Conservation (phyloP, 371 early-diverging fungal genomes). For the Actinomucor elegans region DNA sequence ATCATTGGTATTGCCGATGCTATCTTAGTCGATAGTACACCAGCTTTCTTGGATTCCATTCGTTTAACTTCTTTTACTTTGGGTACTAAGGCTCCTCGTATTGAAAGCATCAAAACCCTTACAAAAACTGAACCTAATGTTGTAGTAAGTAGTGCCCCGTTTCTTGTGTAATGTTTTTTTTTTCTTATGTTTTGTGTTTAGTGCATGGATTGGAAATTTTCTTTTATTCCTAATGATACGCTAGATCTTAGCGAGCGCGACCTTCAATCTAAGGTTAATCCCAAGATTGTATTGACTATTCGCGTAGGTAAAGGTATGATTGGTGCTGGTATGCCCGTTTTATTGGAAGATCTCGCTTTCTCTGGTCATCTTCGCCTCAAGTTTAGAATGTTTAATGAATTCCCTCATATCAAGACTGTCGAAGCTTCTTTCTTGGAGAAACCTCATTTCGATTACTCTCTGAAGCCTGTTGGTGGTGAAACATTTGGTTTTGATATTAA, state of each 20-base stretch:
- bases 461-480: conserved; percentile 93
- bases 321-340: conserved; percentile 89
- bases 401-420: conserved; percentile 90
- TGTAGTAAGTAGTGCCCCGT: no score
- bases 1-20: conserved; percentile 77
- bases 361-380: conserved; percentile 80
- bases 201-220: conserved; percentile 77
- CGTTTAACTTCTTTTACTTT: conserved; percentile 93
- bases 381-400: conserved; percentile 82
- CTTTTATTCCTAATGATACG: conserved; percentile 83
- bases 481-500: conserved; percentile 85
- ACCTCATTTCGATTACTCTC: conserved; percentile 92
- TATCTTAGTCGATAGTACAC: conserved; percentile 81
- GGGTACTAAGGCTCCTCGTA: conserved; percentile 95
- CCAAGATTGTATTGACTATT: conserved; percentile 90
- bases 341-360: conserved; percentile 92
- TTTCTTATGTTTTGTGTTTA: conserved; percentile 1
- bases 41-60: conserved; percentile 90
- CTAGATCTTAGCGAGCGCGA: conserved; percentile 70
- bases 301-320: conserved; percentile 85
- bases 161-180: no score
- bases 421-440: conserved; percentile 89
- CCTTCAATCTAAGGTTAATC: conserved; percentile 75
- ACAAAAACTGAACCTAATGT: conserved; percentile 83
- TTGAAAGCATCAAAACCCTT: conserved; percentile 87